Conservation (phyloP, 192 early-diverging fungal species). For the Coemansia sp. region DNA sequence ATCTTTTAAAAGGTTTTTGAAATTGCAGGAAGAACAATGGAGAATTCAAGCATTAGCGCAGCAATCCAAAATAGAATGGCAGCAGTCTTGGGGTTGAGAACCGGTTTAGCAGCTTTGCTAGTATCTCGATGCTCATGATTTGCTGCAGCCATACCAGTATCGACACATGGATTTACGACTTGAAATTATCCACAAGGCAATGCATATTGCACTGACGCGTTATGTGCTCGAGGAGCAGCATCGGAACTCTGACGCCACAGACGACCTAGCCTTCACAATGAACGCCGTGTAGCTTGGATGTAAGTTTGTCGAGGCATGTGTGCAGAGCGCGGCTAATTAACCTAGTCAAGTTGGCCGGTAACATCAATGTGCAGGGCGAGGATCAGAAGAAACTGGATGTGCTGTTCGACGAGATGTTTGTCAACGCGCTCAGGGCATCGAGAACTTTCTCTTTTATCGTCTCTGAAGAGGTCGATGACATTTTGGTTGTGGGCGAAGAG, state of each 20-base stretch:
- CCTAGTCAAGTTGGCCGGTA: conserved; percentile 87
- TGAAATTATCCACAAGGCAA: too few relatives aligned
- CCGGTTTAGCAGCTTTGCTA: background rate
- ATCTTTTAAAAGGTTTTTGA: background rate
- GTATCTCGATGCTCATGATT: background rate
- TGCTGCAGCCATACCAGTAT: too few relatives aligned
- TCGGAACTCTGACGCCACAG: conserved; percentile 77
- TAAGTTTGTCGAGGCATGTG: conserved; percentile 96
- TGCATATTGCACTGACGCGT: conserved; percentile 75
- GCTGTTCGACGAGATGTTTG: conserved; percentile 97
- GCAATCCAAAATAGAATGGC: background rate
- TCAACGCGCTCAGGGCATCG: conserved; percentile 85
- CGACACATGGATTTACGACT: too few relatives aligned
- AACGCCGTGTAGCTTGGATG: conserved; percentile 89
- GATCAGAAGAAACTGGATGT: conserved; percentile 97
- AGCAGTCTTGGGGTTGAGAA: background rate
- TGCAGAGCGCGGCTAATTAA: conserved; percentile 94
- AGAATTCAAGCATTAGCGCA: background rate
- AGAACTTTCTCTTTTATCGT: conserved; percentile 92
- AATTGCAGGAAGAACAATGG: background rate
- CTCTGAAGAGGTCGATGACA: conserved; percentile 94
- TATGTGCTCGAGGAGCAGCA: conserved; percentile 92
- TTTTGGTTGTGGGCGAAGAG: conserved; percentile 78
- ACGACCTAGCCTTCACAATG: conserved; percentile 76
- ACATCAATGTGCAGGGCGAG: conserved; percentile 90